Percentiles rank a stretch among this genome's conserved stretches.
Evolutionary conservation across 108 stramenopile species (phyloP).

Genomic region (Nitzschia sp.): DNA sequence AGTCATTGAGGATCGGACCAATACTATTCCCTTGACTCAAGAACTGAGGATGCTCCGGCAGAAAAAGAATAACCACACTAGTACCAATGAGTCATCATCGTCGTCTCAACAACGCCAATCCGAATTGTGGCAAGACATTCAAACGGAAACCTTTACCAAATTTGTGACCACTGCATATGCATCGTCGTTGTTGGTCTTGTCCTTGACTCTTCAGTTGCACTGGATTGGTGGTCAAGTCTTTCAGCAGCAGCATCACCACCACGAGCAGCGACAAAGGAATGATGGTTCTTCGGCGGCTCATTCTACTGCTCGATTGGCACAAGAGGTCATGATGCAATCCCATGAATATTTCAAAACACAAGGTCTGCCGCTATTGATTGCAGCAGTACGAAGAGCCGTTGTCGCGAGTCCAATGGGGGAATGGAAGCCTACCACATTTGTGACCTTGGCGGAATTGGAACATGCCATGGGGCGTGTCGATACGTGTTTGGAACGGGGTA

Average conservation of each 20-base stretch:
- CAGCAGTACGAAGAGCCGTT: constrained; percentile 21
- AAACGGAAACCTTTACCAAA: constrained; percentile 18
- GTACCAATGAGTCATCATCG: not conserved
- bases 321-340: constrained; percentile 14
- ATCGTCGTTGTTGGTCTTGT: constrained; percentile 15
- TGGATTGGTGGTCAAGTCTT: constrained; percentile 23
- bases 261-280: not conserved
- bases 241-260: not conserved
- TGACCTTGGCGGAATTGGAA: constrained; percentile 20
- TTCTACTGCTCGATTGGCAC: not conserved
- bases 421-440: constrained; percentile 21
- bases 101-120: constrained; percentile 14
- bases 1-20: constrained; percentile 15
- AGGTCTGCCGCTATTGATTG: constrained; percentile 24
- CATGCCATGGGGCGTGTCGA: not conserved
- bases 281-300: not conserved
- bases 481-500: not conserved
- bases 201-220: constrained; percentile 29
- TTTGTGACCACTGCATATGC: constrained; percentile 22
- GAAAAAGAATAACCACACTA: not conserved
- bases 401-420: not conserved
- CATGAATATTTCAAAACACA: constrained; percentile 19
- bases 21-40: constrained; percentile 13
- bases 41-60: constrained; percentile 13
- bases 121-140: constrained; percentile 25